A percentile compares a stretch with the other conserved stretches of the same genome.
phyloP scores from a whole-genome alignment of 192 early-diverging fungal genomes.

The Thamnidium elegans region DNA sequence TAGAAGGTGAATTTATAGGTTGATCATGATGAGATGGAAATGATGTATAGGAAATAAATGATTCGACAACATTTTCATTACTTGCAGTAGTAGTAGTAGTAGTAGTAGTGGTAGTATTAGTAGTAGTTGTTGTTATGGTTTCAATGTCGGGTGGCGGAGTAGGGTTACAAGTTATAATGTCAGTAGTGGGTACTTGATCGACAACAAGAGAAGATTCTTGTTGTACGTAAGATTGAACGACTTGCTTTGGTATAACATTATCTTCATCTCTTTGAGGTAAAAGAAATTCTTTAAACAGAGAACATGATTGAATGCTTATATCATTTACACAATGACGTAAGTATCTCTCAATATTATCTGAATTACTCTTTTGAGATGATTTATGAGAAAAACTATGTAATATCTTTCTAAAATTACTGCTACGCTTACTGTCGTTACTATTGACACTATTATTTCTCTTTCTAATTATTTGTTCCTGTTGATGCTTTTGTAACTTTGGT shows the following conservation, averaged over 20 bases:
- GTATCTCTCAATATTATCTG: constrained; percentile 16
- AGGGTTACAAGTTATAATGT: neutral
- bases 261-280: constrained; percentile 48
- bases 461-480: neutral
- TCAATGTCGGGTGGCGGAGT: neutral
- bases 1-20: neutral
- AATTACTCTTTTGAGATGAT: constrained; percentile 1
- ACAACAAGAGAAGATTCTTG: neutral
- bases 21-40: neutral
- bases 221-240: constrained; percentile 3
- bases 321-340: constrained; percentile 4
- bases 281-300: constrained; percentile 46
- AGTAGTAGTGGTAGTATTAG: no score
- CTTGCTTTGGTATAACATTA: constrained; percentile 13
- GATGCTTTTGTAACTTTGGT: constrained; percentile 8
- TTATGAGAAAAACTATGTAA: constrained; percentile 16
- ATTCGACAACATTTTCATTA: neutral
- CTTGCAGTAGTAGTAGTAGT: no score
- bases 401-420: constrained; percentile 4
- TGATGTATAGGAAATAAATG: neutral
- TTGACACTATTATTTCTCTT: neutral
- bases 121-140: neutral
- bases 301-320: constrained; percentile 20
- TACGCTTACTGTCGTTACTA: neutral
- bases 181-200: neutral